A percentile compares a stretch with the other conserved stretches of the same genome.
These are phyloP conservation scores for Geotrichum siamense DNA, from an alignment of 1,139 yeast genomes.

Conservation along the genomic window DNA sequence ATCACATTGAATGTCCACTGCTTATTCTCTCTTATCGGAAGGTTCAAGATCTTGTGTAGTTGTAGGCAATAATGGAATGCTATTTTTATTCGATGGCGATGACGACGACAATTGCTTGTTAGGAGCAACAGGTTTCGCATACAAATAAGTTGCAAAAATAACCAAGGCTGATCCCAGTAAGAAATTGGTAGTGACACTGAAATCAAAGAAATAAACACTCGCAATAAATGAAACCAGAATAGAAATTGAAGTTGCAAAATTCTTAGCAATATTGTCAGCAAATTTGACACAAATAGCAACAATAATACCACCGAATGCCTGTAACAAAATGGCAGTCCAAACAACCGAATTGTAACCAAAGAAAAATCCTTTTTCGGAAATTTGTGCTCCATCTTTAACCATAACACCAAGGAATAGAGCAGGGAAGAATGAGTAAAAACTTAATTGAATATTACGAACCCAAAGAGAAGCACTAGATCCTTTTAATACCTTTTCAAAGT, in stretches of 20 bases:
- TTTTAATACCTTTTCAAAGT: slow-evolving; percentile 39
- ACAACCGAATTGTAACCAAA: slow-evolving; percentile 38
- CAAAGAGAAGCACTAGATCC: slow-evolving; percentile 36
- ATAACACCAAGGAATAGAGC: slow-evolving; percentile 37
- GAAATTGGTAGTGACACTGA: slow-evolving; percentile 34
- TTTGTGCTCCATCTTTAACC: slow-evolving; percentile 34
- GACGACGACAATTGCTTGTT: not conserved
- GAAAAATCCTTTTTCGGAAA: slow-evolving; percentile 36
- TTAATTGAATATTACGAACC: slow-evolving; percentile 39
- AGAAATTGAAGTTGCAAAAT: slow-evolving; percentile 40
- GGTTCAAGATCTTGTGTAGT: slow-evolving; percentile 4
- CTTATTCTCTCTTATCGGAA: slow-evolving; percentile 15
- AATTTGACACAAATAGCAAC: slow-evolving; percentile 40
- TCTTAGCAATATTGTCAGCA: slow-evolving; percentile 41
- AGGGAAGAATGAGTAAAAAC: slow-evolving; percentile 38
- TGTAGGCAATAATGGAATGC: slow-evolving; percentile 13
- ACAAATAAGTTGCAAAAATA: slow-evolving; percentile 36
- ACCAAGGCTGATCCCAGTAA: slow-evolving; percentile 36
- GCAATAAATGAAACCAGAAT: slow-evolving; percentile 38
- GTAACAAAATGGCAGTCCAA: slow-evolving; percentile 36
- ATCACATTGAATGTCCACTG: not conserved
- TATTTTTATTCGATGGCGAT: not conserved
- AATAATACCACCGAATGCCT: slow-evolving; percentile 40
- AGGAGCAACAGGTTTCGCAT: slow-evolving; percentile 22
- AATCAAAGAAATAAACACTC: slow-evolving; percentile 34